Evolutionary conservation across 306 rosid genomes (phyloP).

Genomic region (Luffa aegyptiaca): DNA sequence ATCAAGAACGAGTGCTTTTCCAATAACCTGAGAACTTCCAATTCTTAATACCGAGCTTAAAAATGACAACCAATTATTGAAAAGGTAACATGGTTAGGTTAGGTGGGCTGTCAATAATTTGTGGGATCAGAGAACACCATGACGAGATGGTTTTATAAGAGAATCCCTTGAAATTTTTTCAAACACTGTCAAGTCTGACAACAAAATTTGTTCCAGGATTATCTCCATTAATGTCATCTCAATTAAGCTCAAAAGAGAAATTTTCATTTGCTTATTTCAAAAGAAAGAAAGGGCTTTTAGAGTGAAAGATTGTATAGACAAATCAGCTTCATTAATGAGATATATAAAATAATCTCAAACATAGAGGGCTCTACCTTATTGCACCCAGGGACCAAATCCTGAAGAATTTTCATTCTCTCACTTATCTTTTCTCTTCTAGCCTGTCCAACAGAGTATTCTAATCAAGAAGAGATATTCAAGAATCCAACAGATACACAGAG

Average conservation of each 20-base stretch:
- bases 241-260: not conserved
- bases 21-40: constrained; percentile 56
- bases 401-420: constrained; percentile 89
- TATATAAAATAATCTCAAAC: not conserved
- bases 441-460: constrained; percentile 39
- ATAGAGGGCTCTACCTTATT: constrained; percentile 53
- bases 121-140: not conserved
- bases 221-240: not conserved
- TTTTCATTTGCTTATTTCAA: not conserved
- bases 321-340: not conserved
- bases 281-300: not conserved
- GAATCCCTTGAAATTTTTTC: not conserved
- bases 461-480: constrained; percentile 5
- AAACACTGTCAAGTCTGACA: not conserved
- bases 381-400: constrained; percentile 93
- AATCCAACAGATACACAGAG: constrained; percentile 1
- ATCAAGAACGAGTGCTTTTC: constrained; percentile 87
- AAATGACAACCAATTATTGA: not conserved
- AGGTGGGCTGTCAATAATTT: not conserved
- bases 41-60: not conserved
- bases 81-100: not conserved
- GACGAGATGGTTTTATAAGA: not conserved
- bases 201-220: not conserved
- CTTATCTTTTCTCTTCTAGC: constrained; percentile 95
- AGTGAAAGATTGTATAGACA: not conserved